Percentiles rank a stretch among this genome's conserved stretches.
Evolutionary conservation across 371 early-diverging fungal genomes (phyloP).

Genomic region (Zopfochytrium polystomum): DNA sequence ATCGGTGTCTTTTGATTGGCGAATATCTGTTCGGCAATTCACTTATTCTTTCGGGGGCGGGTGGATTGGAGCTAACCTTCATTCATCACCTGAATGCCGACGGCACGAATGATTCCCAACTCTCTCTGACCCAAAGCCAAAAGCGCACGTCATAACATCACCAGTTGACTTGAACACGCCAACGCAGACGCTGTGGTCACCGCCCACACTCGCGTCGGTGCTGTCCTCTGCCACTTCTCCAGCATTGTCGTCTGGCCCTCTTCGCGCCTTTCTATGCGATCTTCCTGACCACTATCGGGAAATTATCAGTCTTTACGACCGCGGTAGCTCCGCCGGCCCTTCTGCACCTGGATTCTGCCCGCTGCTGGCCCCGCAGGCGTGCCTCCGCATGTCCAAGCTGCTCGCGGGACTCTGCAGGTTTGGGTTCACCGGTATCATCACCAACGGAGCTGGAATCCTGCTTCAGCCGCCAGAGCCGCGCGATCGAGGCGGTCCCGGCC

Average conservation of each 20-base stretch:
- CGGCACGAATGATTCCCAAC: too few relatives aligned
- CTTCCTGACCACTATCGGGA: slow-evolving; percentile 46
- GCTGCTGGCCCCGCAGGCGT: slow-evolving; percentile 46
- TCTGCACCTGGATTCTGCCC: slow-evolving; percentile 45
- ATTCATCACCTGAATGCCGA: too few relatives aligned
- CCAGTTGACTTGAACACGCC: not conserved
- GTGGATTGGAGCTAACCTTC: too few relatives aligned
- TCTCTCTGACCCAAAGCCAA: too few relatives aligned
- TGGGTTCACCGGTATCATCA: slow-evolving; percentile 38
- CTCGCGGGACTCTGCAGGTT: slow-evolving; percentile 42
- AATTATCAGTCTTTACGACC: slow-evolving; percentile 45
- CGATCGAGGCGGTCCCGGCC: slow-evolving; percentile 7
- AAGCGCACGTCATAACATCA: not conserved
- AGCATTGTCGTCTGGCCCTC: slow-evolving; percentile 20
- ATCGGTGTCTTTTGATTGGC: not conserved
- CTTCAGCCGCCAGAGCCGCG: slow-evolving; percentile 10
- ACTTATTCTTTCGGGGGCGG: too few relatives aligned
- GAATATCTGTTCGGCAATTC: slow-evolving; percentile 9
- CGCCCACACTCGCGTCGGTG: slow-evolving; percentile 20
- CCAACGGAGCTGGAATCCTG: slow-evolving; percentile 15
- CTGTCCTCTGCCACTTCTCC: slow-evolving; percentile 12
- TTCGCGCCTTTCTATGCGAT: slow-evolving; percentile 39
- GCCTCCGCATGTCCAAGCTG: slow-evolving; percentile 51
- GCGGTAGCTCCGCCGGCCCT: slow-evolving; percentile 34
- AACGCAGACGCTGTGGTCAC: not conserved